These are phyloP conservation scores for Saturnispora kantuleensis DNA, from an alignment of 805 yeast species.

Conservation along the genomic window DNA sequence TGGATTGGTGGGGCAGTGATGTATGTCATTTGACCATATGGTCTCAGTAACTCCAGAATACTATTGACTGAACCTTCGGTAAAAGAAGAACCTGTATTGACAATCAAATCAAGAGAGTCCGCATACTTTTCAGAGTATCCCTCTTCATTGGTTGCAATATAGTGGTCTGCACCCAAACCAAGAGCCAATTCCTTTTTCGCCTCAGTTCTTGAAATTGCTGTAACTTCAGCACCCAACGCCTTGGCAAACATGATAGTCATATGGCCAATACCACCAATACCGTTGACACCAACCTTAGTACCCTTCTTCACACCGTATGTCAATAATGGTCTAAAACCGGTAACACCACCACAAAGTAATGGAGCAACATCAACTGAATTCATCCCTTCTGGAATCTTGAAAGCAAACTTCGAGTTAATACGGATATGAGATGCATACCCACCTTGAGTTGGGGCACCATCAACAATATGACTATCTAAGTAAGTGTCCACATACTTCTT, in stretches of 20 bases:
- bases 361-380: slow-evolving; percentile 41
- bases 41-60: slow-evolving; percentile 22
- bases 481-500: slow-evolving; percentile 36
- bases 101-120: slow-evolving; percentile 35
- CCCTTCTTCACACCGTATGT: slow-evolving; percentile 36
- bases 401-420: slow-evolving; percentile 35
- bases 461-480: slow-evolving; percentile 28
- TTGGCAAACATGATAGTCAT: slow-evolving; percentile 41
- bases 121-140: slow-evolving; percentile 29
- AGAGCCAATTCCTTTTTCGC: slow-evolving; percentile 40
- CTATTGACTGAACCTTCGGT: slow-evolving; percentile 21
- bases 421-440: slow-evolving; percentile 42
- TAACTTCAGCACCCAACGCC: slow-evolving; percentile 51
- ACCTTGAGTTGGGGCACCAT: slow-evolving; percentile 37
- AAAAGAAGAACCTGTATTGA: slow-evolving; percentile 39
- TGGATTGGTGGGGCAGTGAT: slow-evolving; percentile 29
- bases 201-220: slow-evolving; percentile 42
- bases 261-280: slow-evolving; percentile 40
- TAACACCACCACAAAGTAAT: slow-evolving; percentile 47
- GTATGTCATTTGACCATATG: slow-evolving; percentile 26
- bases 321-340: slow-evolving; percentile 42
- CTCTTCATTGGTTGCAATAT: slow-evolving; percentile 43
- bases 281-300: slow-evolving; percentile 39
- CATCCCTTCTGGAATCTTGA: slow-evolving; percentile 38
- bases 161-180: slow-evolving; percentile 43